These are phyloP conservation scores for Russula brevipes DNA, from an alignment of 768 basidiomycete species.

Conservation along the genomic window DNA sequence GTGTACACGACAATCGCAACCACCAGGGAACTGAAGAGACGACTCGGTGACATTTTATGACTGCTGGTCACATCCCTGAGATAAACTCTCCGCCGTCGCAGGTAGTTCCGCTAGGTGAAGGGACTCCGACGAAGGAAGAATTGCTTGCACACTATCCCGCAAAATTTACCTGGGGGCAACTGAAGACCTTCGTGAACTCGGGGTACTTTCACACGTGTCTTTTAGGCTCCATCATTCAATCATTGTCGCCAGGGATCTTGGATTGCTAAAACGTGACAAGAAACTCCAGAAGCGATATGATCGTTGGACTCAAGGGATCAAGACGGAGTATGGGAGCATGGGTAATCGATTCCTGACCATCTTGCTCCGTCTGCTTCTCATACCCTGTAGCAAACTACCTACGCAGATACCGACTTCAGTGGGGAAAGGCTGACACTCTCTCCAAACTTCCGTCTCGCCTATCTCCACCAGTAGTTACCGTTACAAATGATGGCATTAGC, in stretches of 20 bases:
- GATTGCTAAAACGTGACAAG: conserved; percentile 69
- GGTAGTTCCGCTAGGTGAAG: conserved; percentile 43
- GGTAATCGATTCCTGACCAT: conserved; percentile 39
- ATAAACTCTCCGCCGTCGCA: neutral
- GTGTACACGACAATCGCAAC: neutral
- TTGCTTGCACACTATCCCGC: conserved; percentile 64
- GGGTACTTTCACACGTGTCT: conserved; percentile 42
- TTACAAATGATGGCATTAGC: neutral
- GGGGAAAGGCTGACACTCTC: conserved; percentile 65
- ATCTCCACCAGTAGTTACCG: conserved; percentile 28
- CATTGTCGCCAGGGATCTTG: conserved; percentile 56
- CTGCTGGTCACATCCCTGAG: neutral
- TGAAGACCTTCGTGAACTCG: conserved; percentile 74
- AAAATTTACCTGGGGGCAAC: conserved; percentile 68
- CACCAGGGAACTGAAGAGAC: too few species aligned
- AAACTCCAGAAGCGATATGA: conserved; percentile 64
- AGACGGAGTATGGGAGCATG: conserved; percentile 55
- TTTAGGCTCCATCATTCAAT: neutral
- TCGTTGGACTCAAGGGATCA: conserved; percentile 51
- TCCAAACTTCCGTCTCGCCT: conserved; percentile 55
- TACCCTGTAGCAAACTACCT: conserved; percentile 60
- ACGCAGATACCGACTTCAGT: conserved; percentile 61
- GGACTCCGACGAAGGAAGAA: conserved; percentile 66
- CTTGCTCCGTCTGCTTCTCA: neutral
- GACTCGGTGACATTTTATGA: neutral